phyloP scores from a whole-genome alignment of 805 yeast genomes.

The Lipomyces mesembrius region DNA sequence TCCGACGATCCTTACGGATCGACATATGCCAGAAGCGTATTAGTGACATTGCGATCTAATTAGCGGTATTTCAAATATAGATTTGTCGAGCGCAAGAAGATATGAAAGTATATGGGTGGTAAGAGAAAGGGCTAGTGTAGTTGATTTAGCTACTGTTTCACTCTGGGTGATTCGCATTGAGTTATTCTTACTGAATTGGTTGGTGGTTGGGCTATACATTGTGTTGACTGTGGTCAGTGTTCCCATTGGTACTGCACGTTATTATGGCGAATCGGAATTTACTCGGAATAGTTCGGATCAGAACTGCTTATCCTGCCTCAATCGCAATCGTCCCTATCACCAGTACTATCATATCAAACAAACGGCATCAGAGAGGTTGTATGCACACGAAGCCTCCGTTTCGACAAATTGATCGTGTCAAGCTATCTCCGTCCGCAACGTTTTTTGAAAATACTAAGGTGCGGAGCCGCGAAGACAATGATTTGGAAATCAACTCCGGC shows the following conservation, averaged over 20 bases:
- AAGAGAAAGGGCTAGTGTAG: neutral
- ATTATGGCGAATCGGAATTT: neutral
- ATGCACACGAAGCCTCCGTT: neutral
- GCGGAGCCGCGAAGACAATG: constrained; percentile 2
- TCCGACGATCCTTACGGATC: neutral
- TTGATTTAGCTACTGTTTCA: neutral
- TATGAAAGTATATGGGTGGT: neutral
- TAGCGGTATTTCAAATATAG: neutral
- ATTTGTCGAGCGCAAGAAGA: neutral
- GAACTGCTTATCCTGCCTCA: neutral
- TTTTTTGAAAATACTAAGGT: neutral
- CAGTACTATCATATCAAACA: neutral
- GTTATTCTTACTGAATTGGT: neutral
- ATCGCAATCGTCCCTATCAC: neutral
- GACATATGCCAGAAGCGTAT: neutral
- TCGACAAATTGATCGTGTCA: neutral
- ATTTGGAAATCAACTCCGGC: constrained; percentile 1
- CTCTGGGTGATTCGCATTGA: neutral
- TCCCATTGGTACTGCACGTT: neutral
- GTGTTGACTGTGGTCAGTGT: neutral
- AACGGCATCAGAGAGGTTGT: neutral
- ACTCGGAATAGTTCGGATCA: neutral
- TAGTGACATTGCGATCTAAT: neutral
- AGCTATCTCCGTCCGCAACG: neutral
- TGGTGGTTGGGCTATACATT: neutral